A percentile compares a stretch with the other conserved stretches of the same genome.
These are phyloP conservation scores for Dictyostelium capitatum DNA, from an alignment of 78 protist species.

Conservation along the genomic window DNA sequence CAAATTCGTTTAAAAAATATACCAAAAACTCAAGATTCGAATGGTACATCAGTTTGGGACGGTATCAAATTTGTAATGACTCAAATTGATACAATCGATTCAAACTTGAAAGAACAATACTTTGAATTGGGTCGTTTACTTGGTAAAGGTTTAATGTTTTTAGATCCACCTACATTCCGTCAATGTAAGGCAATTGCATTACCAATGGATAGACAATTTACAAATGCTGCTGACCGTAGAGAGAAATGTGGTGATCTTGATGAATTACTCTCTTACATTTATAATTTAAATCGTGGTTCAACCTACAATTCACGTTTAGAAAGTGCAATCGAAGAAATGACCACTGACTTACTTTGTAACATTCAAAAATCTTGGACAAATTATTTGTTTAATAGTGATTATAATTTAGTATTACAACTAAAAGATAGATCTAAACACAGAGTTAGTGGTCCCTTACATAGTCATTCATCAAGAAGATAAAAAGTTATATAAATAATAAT, in stretches of 20 bases:
- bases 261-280: conserved; percentile 32
- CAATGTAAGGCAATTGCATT: conserved; percentile 80
- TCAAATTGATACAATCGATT: conserved; percentile 57
- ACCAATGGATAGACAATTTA: conserved; percentile 54
- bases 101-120: conserved; percentile 66
- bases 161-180: conserved; percentile 71
- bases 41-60: conserved; percentile 80
- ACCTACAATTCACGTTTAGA: conserved; percentile 63
- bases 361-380: conserved; percentile 73
- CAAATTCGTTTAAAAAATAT: conserved; percentile 57
- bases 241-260: conserved; percentile 74
- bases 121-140: conserved; percentile 77
- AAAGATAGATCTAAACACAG: conserved; percentile 71
- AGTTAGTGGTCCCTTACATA: conserved; percentile 55
- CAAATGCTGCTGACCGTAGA: conserved; percentile 18
- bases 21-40: conserved; percentile 31
- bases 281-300: conserved; percentile 47
- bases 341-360: conserved; percentile 26
- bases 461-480: neutral
- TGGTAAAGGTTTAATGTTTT: conserved; percentile 69
- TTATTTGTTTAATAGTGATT: conserved; percentile 57
- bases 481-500: neutral
- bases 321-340: conserved; percentile 75
- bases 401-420: conserved; percentile 43
- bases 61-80: conserved; percentile 65